phyloP scores from a whole-genome alignment of 2,329 filamentous ascomycete genomes.

The Xylaria sp. region DNA sequence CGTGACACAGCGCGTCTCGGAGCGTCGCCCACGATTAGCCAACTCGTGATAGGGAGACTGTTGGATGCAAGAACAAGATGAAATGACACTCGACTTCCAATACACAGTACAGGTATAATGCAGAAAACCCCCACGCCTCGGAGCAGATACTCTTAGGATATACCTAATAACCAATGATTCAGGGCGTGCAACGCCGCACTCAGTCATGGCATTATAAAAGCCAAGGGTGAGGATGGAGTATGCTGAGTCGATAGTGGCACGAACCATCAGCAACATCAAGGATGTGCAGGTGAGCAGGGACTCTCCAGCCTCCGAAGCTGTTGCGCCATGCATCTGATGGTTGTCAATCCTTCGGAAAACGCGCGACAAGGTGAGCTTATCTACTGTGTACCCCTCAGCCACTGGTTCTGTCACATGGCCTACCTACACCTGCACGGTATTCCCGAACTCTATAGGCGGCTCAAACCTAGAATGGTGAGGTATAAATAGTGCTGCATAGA shows the following conservation, averaged over 20 bases:
- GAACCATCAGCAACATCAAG: slow-evolving; percentile 3
- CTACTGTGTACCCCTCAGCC: slow-evolving; percentile 21
- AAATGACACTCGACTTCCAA: too few relatives aligned
- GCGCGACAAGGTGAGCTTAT: slow-evolving; percentile 16
- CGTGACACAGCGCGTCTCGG: too few relatives aligned
- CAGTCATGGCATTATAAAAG: too few relatives aligned
- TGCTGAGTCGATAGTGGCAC: neutral
- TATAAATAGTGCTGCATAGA: neutral
- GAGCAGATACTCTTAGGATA: too few relatives aligned
- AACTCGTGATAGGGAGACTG: too few relatives aligned
- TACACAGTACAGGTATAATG: too few relatives aligned
- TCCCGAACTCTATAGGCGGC: slow-evolving; percentile 3
- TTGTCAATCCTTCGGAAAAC: slow-evolving; percentile 14
- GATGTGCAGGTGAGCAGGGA: slow-evolving; percentile 19
- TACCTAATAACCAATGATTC: too few relatives aligned
- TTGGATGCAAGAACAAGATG: too few relatives aligned
- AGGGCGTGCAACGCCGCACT: too few relatives aligned
- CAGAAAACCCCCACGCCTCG: too few relatives aligned
- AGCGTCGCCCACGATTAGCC: too few relatives aligned
- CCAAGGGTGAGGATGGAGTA: too few relatives aligned
- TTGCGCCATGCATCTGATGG: slow-evolving; percentile 12
- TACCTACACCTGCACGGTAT: neutral
- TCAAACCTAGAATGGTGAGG: slow-evolving; percentile 1
- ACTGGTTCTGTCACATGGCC: slow-evolving; percentile 21
- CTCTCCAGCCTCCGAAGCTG: slow-evolving; percentile 18